A percentile compares a stretch with the other conserved stretches of the same genome.
Conservation (phyloP, 345 rosid species). For the Gossypium australe region DNA sequence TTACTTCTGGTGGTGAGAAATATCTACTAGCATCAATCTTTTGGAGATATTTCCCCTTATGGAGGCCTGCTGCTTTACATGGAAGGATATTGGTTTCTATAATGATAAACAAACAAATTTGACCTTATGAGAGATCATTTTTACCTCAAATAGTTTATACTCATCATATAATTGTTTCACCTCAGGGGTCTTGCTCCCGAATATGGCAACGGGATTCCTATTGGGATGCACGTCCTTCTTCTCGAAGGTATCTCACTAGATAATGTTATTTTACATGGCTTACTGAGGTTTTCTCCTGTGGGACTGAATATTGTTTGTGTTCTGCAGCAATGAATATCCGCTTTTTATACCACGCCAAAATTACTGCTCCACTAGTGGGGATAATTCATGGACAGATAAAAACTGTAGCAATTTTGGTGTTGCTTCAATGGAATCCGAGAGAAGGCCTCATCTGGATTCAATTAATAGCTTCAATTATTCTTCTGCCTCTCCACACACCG, state of each 20-base stretch:
- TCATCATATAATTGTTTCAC: conserved; percentile 12
- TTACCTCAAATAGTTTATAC: neutral
- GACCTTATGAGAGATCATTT: neutral
- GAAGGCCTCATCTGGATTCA: conserved; percentile 58
- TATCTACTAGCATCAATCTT: neutral
- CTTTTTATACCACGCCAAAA: conserved; percentile 91
- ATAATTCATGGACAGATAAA: conserved; percentile 87
- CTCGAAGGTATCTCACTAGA: conserved; percentile 54
- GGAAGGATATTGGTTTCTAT: neutral
- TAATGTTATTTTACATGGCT: conserved; percentile 14
- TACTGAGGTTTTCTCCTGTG: neutral
- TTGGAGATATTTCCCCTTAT: neutral
- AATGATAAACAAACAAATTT: neutral
- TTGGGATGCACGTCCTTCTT: conserved; percentile 78
- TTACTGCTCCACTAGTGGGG: conserved; percentile 72
- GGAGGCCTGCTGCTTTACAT: conserved; percentile 11
- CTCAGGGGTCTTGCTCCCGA: conserved; percentile 90
- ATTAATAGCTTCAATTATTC: conserved; percentile 68
- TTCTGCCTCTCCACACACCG: conserved; percentile 71
- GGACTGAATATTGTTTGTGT: conserved; percentile 19
- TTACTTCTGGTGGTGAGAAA: neutral
- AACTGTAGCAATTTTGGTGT: conserved; percentile 66
- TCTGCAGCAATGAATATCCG: conserved; percentile 81
- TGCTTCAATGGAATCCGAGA: conserved; percentile 89
- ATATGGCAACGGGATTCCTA: conserved; percentile 97